phyloP scores from a whole-genome alignment of 2,329 filamentous ascomycete genomes.

The Penicillium sp. region DNA sequence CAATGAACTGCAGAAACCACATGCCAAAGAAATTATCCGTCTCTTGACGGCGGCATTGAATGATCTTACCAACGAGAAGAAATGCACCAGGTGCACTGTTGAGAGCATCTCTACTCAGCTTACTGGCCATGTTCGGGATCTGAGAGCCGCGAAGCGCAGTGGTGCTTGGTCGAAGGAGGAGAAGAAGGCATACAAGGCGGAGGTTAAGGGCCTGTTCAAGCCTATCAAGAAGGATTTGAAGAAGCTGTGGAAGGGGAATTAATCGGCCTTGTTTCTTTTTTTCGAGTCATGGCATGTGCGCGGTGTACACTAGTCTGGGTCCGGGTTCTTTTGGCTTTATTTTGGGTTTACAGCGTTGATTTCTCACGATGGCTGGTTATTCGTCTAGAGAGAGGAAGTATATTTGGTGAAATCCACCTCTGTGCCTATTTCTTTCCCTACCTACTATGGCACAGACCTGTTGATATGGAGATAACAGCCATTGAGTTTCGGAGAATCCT shows the following conservation, averaged over 20 bases:
- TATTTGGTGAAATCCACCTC: not conserved
- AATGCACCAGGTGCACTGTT: conserved; percentile 13
- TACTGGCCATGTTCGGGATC: not conserved
- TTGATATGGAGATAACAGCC: not conserved
- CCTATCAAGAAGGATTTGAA: conserved; percentile 12
- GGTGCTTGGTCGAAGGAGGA: conserved; percentile 13
- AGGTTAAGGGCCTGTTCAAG: conserved; percentile 9
- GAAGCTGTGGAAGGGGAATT: conserved; percentile 9
- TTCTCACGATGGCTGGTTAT: not conserved
- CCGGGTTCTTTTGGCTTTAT: not conserved
- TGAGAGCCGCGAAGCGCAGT: conserved; percentile 9
- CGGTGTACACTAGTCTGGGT: not conserved
- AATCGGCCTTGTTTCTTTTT: not conserved
- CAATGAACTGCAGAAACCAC: conserved; percentile 3
- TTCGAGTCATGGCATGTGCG: not conserved
- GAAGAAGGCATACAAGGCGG: conserved; percentile 6
- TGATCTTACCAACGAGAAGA: conserved; percentile 6
- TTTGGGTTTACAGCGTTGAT: not conserved
- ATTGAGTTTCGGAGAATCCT: not conserved
- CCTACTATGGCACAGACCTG: too few species aligned
- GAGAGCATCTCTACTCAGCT: conserved; percentile 5
- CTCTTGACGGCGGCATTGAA: conserved; percentile 3
- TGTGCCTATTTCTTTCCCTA: too few species aligned
- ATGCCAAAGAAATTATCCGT: conserved; percentile 2
- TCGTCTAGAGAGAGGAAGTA: too few species aligned